Evolutionary conservation across 257 asterid genomes (phyloP), one percentile per base, ranked within the genome.

Genomic region (Solanum rostratum): DNA sequence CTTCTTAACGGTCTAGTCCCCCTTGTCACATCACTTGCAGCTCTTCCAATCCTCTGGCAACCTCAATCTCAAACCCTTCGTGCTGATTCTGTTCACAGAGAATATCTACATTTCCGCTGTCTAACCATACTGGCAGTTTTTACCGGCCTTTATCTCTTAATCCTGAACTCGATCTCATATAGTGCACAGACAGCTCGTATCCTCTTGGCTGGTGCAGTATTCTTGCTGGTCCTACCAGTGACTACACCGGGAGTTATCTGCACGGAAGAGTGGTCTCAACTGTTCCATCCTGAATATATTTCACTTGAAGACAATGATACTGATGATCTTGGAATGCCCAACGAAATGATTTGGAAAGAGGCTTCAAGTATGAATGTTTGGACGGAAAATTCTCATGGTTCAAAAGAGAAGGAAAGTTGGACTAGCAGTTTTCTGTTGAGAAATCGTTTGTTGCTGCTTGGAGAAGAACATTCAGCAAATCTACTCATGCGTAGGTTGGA

Each of bases 1-100:
- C 92, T 94, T 83, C 93, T 94, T 74, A 91, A 94, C 57, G 93
- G 93, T 45, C 18, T 86, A 78, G 43, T 89, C 57, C 97, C 97
- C 15, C 76, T 92, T 14, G 63, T 91, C 81, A 80, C 81, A 11
- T 91, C 94, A 1, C 4, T 82, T 27, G 55, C 88, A 1, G 87
- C 91, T 69, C 85, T 85, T n/a, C 85, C 86, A 30, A 87, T 92
- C 41, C 66, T 82, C 80, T 84, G 53, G 62, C 86, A 84, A 65
- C 82, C 87, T 5, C 85, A 68, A 18, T 82, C 88, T n/a, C 85
- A 90, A 55, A 39, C 88, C 84, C 80, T 41, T 80, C 84, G 87
- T 24, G 22, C 86, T 7, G 84, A 78, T 19, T 65, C 85, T 41
- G 79, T 54, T 43, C 84, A 65, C 12, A 85, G 66, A 18, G 89